These are phyloP conservation scores for Martiniozyma asiatica DNA, from an alignment of 1,139 yeast species.

Conservation along the genomic window DNA sequence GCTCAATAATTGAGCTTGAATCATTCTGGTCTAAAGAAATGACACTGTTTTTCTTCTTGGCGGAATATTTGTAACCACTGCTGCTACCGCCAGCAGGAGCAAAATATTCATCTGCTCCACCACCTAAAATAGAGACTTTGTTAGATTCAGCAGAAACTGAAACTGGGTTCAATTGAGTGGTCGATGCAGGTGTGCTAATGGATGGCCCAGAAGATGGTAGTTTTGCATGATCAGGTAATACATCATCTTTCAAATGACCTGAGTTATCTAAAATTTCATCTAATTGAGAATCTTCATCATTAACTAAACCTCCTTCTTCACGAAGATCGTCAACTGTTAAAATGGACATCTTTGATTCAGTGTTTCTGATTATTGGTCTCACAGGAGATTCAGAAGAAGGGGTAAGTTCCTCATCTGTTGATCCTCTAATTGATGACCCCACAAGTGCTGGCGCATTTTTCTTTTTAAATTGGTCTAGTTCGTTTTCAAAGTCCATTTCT, in stretches of 20 bases:
- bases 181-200: not conserved
- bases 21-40: constrained; percentile 4
- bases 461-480: constrained; percentile 40
- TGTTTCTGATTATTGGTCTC: constrained; percentile 15
- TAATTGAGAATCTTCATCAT: constrained; percentile 39
- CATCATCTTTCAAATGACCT: constrained; percentile 40
- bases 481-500: constrained; percentile 43
- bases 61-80: constrained; percentile 7
- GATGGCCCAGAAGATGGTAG: no score
- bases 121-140: constrained; percentile 17
- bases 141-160: constrained; percentile 4
- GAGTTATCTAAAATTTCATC: constrained; percentile 38
- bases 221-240: constrained; percentile 19
- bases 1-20: constrained; percentile 12
- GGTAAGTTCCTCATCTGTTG: constrained; percentile 9
- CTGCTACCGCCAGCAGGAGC: constrained; percentile 22
- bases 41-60: constrained; percentile 6
- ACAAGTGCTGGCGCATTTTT: constrained; percentile 43
- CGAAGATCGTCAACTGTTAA: constrained; percentile 46
- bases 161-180: not conserved
- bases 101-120: constrained; percentile 19
- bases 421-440: constrained; percentile 40
- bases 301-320: constrained; percentile 48
- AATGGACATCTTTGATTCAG: constrained; percentile 15
- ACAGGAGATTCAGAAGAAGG: constrained; percentile 10